A percentile compares a stretch with the other conserved stretches of the same genome.
Evolutionary conservation across 2,329 filamentous ascomycete genomes (phyloP).

Genomic region (Fusarium floridanum): DNA sequence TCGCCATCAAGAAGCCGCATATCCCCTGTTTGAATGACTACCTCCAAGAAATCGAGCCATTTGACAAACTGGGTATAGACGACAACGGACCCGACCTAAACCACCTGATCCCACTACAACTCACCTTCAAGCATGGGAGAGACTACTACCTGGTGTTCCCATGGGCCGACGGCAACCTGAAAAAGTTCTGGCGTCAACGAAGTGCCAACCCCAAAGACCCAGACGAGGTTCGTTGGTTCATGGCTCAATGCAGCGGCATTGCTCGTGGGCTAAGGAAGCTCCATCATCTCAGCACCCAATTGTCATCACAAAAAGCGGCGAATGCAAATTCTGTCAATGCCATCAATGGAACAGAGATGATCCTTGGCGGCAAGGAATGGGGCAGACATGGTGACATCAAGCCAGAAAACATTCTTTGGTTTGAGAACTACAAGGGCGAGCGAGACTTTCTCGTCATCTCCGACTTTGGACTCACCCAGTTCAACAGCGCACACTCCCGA

Average conservation of each 20-base stretch:
- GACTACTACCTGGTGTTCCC: conserved; percentile 6
- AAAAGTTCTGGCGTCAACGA: not conserved
- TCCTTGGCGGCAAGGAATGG: conserved; percentile 1
- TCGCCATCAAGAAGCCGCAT: not conserved
- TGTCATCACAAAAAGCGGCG: not conserved
- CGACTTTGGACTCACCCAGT: conserved; percentile 18
- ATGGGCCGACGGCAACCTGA: conserved; percentile 10
- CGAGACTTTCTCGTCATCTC: not conserved
- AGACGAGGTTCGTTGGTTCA: not conserved
- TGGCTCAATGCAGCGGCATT: not conserved
- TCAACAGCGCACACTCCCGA: not conserved
- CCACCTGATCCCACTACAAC: not conserved
- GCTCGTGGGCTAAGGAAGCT: not conserved
- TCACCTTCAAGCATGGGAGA: not conserved
- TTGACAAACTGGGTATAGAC: not conserved
- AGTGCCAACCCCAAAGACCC: not conserved
- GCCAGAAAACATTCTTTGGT: not conserved
- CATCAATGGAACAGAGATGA: not conserved
- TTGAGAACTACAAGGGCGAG: not conserved
- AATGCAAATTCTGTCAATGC: too few species aligned
- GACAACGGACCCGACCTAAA: not conserved
- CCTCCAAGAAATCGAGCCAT: not conserved
- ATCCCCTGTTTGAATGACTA: not conserved
- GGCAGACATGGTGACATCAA: conserved; percentile 17
- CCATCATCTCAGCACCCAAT: not conserved